Evolutionary conservation across 2,329 filamentous ascomycete species (phyloP), one percentile per base, ranked within the genome.

Genomic region (Tolypocladium guangdongense): DNA sequence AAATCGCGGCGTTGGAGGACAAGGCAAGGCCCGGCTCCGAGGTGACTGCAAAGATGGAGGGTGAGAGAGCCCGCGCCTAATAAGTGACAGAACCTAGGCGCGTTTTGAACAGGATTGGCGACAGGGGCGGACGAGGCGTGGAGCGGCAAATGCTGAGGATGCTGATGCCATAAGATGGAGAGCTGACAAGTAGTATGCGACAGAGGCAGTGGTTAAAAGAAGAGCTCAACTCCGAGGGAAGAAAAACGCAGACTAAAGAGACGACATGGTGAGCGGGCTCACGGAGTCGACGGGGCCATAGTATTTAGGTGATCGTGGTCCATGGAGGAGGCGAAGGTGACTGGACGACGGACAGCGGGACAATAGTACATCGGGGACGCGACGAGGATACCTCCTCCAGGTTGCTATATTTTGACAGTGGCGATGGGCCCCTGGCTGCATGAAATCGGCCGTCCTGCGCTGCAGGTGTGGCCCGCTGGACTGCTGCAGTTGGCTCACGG

Each of bases 61-160:
- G 33, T 46, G 47, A 51, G 52, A 46, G 22, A 45, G 49, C 49
- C 43, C 24, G 52, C 52, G 54, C 55, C 54, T 53, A 56, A 53
- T 55, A 50, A 47, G 49, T 56, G 54, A 55, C 55, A 49, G n/a
- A 47, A 46, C 20, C 43, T 51, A 56, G 50, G 49, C 49, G 51
- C 24, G 46, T 52, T n/a, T n/a, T 39, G 22, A 52, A 43, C 46
- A 39, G 46, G 51, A 47, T 49, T 54, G 43, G 27, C 36, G 18
- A 46, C 43, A 7, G 18, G 18, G 43, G 27, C 2, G 32, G 43
- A 30, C 20, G 43, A 3, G 24, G 27, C 27, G 27, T 46, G 4
- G 12, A 16, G 18, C 18, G 27, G 16, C 8, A 33, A 27, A 18
- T 20, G 43, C 16, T 32, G 43, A 32, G 16, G 16, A 11, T 32